Percentiles rank a stretch among this genome's conserved stretches.
Evolutionary conservation across 176 grass and related monocot species (phyloP).

Genomic region (Alloteropsis semialata): DNA sequence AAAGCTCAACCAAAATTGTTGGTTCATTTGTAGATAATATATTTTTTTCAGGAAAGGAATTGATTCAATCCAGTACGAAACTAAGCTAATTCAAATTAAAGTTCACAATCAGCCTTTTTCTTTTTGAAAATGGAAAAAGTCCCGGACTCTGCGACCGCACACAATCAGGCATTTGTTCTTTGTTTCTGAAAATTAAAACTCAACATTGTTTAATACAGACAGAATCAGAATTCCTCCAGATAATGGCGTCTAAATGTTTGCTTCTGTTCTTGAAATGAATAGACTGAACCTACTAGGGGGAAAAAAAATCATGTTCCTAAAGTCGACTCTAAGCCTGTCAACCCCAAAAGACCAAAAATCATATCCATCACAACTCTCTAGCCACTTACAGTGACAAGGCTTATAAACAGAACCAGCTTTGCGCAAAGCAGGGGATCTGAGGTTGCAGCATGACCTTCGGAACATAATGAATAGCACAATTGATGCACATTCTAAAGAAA

Average conservation of each 20-base stretch:
- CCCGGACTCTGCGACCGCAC: too few species aligned
- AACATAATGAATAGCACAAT: not conserved
- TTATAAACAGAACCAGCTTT: slow-evolving; percentile 5
- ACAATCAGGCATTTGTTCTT: too few species aligned
- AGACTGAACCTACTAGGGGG: not conserved
- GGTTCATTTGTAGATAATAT: not conserved
- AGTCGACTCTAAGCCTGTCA: not conserved
- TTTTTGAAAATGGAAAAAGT: too few species aligned
- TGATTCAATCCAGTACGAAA: not conserved
- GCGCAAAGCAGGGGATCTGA: not conserved
- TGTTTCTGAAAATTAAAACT: not conserved
- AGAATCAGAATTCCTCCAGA: not conserved
- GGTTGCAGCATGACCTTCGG: not conserved
- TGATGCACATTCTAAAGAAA: not conserved
- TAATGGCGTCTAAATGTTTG: not conserved
- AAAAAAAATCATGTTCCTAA: not conserved
- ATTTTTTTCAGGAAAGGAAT: not conserved
- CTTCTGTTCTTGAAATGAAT: not conserved
- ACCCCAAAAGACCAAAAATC: not conserved
- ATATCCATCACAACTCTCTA: not conserved
- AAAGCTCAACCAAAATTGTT: not conserved
- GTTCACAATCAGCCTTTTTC: not conserved
- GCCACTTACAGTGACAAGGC: not conserved
- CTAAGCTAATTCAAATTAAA: slow-evolving; percentile 1
- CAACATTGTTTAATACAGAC: not conserved